phyloP scores from a whole-genome alignment of 139 green algal species.

The Haematococcus lacustris region DNA sequence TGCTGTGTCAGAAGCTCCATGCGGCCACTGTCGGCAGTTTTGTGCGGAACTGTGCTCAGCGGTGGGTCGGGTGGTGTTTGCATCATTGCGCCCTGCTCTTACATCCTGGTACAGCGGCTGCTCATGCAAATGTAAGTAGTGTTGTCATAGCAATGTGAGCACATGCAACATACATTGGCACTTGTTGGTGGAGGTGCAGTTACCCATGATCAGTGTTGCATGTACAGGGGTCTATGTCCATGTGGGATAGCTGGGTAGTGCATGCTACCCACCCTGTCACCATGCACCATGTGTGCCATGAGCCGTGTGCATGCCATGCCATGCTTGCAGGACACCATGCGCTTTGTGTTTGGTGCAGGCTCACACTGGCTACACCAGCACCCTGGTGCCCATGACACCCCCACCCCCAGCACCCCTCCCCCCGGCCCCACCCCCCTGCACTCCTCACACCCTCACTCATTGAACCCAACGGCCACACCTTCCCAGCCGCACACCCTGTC shows the following conservation, averaged over 20 bases:
- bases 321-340: constrained; percentile 45
- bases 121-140: background rate
- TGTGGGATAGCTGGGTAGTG: background rate
- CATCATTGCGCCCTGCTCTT: background rate
- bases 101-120: background rate
- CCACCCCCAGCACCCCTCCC: background rate
- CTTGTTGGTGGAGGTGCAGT: background rate
- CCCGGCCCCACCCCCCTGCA: background rate
- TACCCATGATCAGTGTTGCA: too few species aligned
- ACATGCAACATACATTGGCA: background rate
- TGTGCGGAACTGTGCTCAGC: constrained; percentile 63
- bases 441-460: background rate
- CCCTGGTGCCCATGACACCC: background rate
- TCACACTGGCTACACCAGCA: background rate
- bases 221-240: background rate
- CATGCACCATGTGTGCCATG: background rate
- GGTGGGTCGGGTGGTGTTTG: constrained; percentile 21
- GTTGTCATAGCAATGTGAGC: too few species aligned
- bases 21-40: constrained; percentile 85
- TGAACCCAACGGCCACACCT: background rate
- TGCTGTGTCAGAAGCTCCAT: constrained; percentile 70
- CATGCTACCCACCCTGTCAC: background rate
- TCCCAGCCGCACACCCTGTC: background rate
- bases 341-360: constrained; percentile 47
- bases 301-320: background rate